phyloP scores from a whole-genome alignment of 768 basidiomycete species.

The Phallus indusiatus region DNA sequence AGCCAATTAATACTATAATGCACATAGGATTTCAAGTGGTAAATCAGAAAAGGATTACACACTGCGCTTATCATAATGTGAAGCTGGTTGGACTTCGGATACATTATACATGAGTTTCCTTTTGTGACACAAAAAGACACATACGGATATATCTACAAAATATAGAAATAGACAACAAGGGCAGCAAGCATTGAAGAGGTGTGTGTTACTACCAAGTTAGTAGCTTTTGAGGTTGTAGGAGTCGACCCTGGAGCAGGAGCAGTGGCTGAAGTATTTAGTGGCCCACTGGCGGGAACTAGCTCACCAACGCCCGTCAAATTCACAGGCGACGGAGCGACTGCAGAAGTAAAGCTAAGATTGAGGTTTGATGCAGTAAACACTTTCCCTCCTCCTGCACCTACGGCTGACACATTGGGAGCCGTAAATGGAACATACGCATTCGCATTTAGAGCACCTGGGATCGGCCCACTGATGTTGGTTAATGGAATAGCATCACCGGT shows the following conservation, averaged over 20 bases:
- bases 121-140: neutral
- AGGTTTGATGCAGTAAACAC: conserved; percentile 8
- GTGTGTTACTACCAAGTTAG: neutral
- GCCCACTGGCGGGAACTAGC: conserved; percentile 3
- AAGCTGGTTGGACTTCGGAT: too few relatives aligned
- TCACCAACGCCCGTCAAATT: conserved; percentile 26
- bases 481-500: conserved; percentile 11
- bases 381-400: conserved; percentile 15
- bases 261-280: neutral
- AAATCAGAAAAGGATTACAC: neutral
- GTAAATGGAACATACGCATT: conserved; percentile 10
- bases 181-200: neutral
- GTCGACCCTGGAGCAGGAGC: neutral
- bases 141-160: neutral
- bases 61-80: too few relatives aligned
- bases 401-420: conserved; percentile 13
- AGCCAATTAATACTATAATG: neutral
- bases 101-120: neutral
- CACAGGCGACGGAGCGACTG: conserved; percentile 28
- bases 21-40: neutral
- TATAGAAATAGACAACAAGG: neutral
- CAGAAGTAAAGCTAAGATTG: conserved; percentile 22
- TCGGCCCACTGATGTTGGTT: conserved; percentile 17
- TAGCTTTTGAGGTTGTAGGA: neutral
- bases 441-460: conserved; percentile 13